A percentile compares a stretch with the other conserved stretches of the same genome.
Evolutionary conservation across 164 flowering plant genomes (phyloP).

Genomic region (Echeveria elegans): DNA sequence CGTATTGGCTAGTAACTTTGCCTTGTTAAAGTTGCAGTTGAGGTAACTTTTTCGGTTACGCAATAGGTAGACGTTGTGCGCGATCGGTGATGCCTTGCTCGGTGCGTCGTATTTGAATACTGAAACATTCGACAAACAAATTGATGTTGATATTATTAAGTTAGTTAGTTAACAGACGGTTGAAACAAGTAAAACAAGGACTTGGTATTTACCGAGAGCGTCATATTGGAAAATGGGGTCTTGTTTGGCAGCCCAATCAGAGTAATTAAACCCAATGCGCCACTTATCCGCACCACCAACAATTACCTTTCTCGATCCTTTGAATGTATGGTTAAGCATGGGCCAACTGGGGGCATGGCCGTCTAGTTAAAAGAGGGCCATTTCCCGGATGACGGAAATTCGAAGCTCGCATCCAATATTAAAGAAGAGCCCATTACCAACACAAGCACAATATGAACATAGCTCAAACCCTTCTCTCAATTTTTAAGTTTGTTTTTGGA

Average conservation of each 20-base stretch:
- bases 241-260: slow-evolving; percentile 28
- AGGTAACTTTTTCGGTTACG: slow-evolving; percentile 19
- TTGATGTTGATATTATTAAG: too few species aligned
- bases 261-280: slow-evolving; percentile 27
- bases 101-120: slow-evolving; percentile 34
- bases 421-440: slow-evolving; percentile 12
- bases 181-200: too few species aligned
- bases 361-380: slow-evolving; percentile 16
- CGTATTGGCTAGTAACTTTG: slow-evolving; percentile 20
- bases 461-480: slow-evolving; percentile 5
- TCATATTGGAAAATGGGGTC: slow-evolving; percentile 28
- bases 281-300: slow-evolving; percentile 31
- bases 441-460: slow-evolving; percentile 10
- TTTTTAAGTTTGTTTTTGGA: background rate
- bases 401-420: slow-evolving; percentile 11
- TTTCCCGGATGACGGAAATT: background rate
- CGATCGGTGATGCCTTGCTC: slow-evolving; percentile 11
- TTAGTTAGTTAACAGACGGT: too few species aligned
- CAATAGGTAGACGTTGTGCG: slow-evolving; percentile 32
- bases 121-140: slow-evolving; percentile 8
- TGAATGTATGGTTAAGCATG: background rate
- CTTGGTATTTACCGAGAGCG: slow-evolving; percentile 17
- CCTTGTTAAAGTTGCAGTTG: slow-evolving; percentile 23
- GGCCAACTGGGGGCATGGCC: slow-evolving; percentile 9
- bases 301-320: slow-evolving; percentile 14